A percentile compares a stretch with the other conserved stretches of the same genome.
These are phyloP conservation scores for Gyromitra esculenta DNA, from an alignment of 2,329 filamentous ascomycete genomes.

Conservation along the genomic window DNA sequence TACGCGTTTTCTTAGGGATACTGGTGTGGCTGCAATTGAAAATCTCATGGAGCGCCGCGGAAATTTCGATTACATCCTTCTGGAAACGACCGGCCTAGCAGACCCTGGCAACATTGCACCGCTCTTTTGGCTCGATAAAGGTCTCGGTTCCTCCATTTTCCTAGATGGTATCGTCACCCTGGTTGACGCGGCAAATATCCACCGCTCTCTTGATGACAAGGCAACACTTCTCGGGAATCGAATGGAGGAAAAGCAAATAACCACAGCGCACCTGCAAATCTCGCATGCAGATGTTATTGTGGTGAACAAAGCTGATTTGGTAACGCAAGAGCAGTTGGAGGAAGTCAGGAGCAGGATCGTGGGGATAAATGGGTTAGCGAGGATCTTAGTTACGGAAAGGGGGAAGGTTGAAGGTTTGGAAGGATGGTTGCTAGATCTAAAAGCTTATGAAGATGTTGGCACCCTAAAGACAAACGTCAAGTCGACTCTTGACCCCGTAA, in stretches of 20 bases:
- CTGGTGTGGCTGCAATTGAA: conserved; percentile 93
- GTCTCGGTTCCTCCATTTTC: conserved; percentile 92
- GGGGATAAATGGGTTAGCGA: conserved; percentile 90
- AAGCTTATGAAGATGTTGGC: conserved; percentile 87
- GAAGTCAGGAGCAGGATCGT: conserved; percentile 75
- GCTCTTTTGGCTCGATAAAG: conserved; percentile 97
- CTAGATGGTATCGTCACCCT: conserved; percentile 96
- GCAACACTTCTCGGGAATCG: conserved; percentile 62
- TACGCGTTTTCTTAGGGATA: conserved; percentile 70
- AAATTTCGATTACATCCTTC: conserved; percentile 94
- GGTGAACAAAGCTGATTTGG: conserved; percentile 91
- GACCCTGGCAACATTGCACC: conserved; percentile 96
- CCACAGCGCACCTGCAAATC: conserved; percentile 94
- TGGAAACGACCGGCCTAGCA: conserved; percentile 94
- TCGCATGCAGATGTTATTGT: conserved; percentile 96
- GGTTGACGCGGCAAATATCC: conserved; percentile 92
- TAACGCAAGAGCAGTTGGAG: conserved; percentile 74
- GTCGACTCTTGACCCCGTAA: conserved; percentile 86
- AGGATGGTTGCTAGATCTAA: conserved; percentile 85
- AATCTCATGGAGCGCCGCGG: conserved; percentile 93
- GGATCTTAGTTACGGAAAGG: conserved; percentile 81
- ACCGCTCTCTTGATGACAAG: conserved; percentile 79
- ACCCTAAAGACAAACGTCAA: conserved; percentile 76
- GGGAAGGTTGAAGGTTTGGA: conserved; percentile 83
- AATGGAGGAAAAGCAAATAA: conserved; percentile 69